A percentile compares a stretch with the other conserved stretches of the same genome.
These are phyloP conservation scores for Cyberlindnera xylosilytica DNA, from an alignment of 805 yeast species.

Conservation along the genomic window DNA sequence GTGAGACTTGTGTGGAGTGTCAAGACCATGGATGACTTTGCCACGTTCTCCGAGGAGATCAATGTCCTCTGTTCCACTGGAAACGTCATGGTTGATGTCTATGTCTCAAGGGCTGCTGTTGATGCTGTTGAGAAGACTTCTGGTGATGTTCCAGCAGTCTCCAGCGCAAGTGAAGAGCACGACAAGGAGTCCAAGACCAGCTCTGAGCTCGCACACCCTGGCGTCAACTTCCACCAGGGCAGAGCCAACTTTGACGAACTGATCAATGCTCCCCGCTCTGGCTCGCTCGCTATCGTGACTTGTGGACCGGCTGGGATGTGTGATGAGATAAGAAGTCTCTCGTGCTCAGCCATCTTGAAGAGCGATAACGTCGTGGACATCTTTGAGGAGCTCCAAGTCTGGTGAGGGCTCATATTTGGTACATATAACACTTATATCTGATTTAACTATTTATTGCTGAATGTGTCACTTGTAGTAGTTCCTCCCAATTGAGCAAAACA, in stretches of 20 bases:
- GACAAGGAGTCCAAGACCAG: not conserved
- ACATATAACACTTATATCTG: too few relatives aligned
- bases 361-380: constrained; percentile 56
- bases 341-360: constrained; percentile 39
- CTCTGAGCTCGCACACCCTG: too few relatives aligned
- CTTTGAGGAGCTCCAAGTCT: constrained; percentile 70
- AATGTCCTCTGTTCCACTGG: constrained; percentile 20
- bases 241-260: constrained; percentile 47
- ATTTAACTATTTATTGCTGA: too few relatives aligned
- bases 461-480: too few relatives aligned
- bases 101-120: constrained; percentile 32
- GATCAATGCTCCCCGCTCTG: constrained; percentile 33
- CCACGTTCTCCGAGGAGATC: constrained; percentile 47
- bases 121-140: constrained; percentile 1
- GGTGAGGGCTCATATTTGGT: too few relatives aligned
- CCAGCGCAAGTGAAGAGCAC: not conserved
- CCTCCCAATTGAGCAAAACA: too few relatives aligned
- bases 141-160: not conserved
- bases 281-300: constrained; percentile 47
- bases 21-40: constrained; percentile 46
- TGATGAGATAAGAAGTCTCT: constrained; percentile 48
- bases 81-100: constrained; percentile 33
- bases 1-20: constrained; percentile 63
- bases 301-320: constrained; percentile 65
- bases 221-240: constrained; percentile 35